Evolutionary conservation across 352 stramenopile species (phyloP), one percentile per base, ranked within the genome.

Genomic region (Phytophthora macrochlamydospora): DNA sequence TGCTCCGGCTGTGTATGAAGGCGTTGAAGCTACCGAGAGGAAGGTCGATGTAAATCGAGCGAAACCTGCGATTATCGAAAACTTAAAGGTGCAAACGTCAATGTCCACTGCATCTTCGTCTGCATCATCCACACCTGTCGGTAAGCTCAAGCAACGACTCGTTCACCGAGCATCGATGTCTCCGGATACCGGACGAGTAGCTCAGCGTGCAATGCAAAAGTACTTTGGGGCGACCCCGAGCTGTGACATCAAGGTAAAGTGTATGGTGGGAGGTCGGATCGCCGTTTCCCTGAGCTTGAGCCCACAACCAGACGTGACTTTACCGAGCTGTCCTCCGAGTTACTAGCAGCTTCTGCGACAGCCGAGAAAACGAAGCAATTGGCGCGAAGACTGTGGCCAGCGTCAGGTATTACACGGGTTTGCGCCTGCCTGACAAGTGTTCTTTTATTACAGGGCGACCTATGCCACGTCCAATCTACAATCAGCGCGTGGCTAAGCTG

Each of bases 331-430:
- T 54, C 76, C 46, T 81, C 80, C 24, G 89, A 95, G 37, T 70
- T 95, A 0, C 65, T 84, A 7, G 73, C 86, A 18, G 80, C 85
- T 9, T 86, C 87, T 0, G 59, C 69, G 29, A 90, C 87, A 0
- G 87, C 89, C 3, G 84, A 89, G 31, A 86, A 86, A 60, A 90
- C 81, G 0, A 79, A 80, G 30, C 68, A 85, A 3, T 61, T 94
- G 1, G 73, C 85, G 2, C 70, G 74, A 54, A 67, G 81, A 48
- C 60, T 96, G 28, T 96, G 89, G 89, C 89, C 89, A 24, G 81
- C 89, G 7, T 79, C 86, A 12, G 83, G 81, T 1, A 93, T 96
- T 40, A 96, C 89, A n/a, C 65, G 89, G 44, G 79, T 93, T 11
- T 93, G 83, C 29, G 85, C 82, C 24, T 93, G 82, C 49, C 70